phyloP scores from a whole-genome alignment of 208 protist genomes.

The Phytomonas francai region DNA sequence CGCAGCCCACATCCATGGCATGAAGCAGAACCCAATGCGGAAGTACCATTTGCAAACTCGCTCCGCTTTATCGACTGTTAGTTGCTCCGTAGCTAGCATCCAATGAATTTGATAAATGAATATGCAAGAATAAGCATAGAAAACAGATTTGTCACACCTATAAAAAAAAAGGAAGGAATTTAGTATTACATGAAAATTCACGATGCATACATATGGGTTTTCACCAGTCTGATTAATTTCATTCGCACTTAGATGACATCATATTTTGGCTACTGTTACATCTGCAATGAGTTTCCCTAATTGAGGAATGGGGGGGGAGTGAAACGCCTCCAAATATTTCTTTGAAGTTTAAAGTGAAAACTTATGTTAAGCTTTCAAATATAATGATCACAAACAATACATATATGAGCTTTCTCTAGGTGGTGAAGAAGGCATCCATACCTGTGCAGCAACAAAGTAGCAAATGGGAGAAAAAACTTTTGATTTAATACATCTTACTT shows the following conservation, averaged over 20 bases:
- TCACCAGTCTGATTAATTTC: neutral
- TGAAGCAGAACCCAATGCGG: slow-evolving; percentile 14
- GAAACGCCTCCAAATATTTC: neutral
- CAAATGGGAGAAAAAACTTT: neutral
- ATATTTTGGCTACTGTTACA: neutral
- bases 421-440: neutral
- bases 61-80: slow-evolving; percentile 21
- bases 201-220: neutral
- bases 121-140: slow-evolving; percentile 6
- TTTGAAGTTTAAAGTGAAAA: neutral
- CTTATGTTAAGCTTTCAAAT: neutral
- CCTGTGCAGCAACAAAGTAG: neutral
- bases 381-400: neutral
- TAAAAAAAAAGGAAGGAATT: neutral
- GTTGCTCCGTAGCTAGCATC: slow-evolving; percentile 20
- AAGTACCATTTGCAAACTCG: slow-evolving; percentile 19
- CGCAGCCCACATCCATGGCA: slow-evolving; percentile 25
- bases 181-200: neutral
- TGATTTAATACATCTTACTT: neutral
- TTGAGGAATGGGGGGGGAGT: neutral
- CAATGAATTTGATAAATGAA: slow-evolving; percentile 6
- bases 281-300: neutral
- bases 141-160: neutral
- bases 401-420: neutral
- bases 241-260: neutral